Evolutionary conservation across 345 rosid genomes (phyloP).

Genomic region (Cardiospermum halicacabum): DNA sequence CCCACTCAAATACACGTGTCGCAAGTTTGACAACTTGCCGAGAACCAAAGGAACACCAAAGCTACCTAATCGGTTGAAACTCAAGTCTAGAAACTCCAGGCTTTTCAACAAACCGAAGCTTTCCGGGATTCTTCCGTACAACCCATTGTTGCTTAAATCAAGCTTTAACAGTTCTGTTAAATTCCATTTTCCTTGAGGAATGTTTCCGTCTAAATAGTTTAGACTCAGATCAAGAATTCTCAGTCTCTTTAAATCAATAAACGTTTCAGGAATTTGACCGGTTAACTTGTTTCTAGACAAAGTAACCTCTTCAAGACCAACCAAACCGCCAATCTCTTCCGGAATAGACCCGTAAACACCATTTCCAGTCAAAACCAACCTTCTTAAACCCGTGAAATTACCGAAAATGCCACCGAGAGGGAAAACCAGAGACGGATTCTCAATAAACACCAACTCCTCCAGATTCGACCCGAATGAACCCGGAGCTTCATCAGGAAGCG

Average conservation of each 20-base stretch:
- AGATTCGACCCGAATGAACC: constrained; percentile 31
- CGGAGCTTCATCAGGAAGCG: constrained; percentile 29
- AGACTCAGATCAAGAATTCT: constrained; percentile 50
- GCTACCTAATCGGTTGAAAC: constrained; percentile 50
- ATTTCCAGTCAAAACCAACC: constrained; percentile 50
- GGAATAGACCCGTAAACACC: constrained; percentile 51
- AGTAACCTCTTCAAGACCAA: constrained; percentile 43
- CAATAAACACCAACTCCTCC: constrained; percentile 57
- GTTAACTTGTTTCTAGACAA: constrained; percentile 51
- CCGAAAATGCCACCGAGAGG: constrained; percentile 31
- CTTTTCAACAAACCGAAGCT: constrained; percentile 34
- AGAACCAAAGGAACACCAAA: constrained; percentile 49
- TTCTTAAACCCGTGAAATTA: constrained; percentile 38
- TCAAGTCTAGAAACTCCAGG: constrained; percentile 51
- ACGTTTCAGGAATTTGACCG: constrained; percentile 31
- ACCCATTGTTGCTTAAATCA: constrained; percentile 45
- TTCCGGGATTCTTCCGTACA: constrained; percentile 45
- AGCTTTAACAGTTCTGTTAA: constrained; percentile 50
- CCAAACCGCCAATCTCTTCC: constrained; percentile 30
- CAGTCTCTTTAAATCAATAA: constrained; percentile 35
- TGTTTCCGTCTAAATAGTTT: constrained; percentile 38
- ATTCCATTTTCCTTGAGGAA: constrained; percentile 40
- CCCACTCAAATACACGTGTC: constrained; percentile 57
- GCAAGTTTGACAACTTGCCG: constrained; percentile 35
- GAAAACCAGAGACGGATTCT: constrained; percentile 48